These are phyloP conservation scores for Ambrosia trifida DNA, from an alignment of 129 eudicot species.

Conservation along the genomic window DNA sequence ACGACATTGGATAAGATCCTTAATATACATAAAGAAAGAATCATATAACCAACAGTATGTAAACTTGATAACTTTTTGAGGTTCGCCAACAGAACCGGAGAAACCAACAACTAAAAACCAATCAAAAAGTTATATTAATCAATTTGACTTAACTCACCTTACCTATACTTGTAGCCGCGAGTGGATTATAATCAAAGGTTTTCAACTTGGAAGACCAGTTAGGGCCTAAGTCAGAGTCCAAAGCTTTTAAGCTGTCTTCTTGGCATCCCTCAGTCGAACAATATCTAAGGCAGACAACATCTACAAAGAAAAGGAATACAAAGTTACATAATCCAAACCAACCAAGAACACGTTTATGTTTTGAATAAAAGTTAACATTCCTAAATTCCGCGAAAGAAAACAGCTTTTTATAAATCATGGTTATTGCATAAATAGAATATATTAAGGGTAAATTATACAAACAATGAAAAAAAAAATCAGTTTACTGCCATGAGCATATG, in stretches of 20 bases:
- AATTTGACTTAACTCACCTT: slow-evolving; percentile 53
- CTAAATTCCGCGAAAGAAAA: not conserved
- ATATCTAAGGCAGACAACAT: slow-evolving; percentile 94
- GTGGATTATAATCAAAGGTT: slow-evolving; percentile 89
- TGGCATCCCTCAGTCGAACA: slow-evolving; percentile 99
- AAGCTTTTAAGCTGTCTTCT: slow-evolving; percentile 88
- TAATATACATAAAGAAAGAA: not conserved
- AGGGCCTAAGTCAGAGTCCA: slow-evolving; percentile 76
- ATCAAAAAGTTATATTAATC: not conserved
- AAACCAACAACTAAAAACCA: not conserved
- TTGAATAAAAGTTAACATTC: not conserved
- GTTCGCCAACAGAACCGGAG: not conserved
- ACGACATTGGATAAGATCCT: not conserved
- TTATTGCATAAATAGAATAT: not conserved
- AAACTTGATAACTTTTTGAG: not conserved
- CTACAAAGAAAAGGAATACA: slow-evolving; percentile 44
- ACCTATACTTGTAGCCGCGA: slow-evolving; percentile 99
- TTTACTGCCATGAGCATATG: too few species aligned
- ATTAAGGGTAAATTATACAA: too few species aligned
- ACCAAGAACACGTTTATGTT: slow-evolving; percentile 7
- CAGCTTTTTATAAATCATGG: not conserved
- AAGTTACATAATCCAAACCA: slow-evolving; percentile 1
- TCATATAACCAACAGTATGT: slow-evolving; percentile 11
- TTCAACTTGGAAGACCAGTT: slow-evolving; percentile 83
- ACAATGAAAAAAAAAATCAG: too few species aligned